Evolutionary conservation across 768 basidiomycete species (phyloP).

Genomic region (Postia placenta): DNA sequence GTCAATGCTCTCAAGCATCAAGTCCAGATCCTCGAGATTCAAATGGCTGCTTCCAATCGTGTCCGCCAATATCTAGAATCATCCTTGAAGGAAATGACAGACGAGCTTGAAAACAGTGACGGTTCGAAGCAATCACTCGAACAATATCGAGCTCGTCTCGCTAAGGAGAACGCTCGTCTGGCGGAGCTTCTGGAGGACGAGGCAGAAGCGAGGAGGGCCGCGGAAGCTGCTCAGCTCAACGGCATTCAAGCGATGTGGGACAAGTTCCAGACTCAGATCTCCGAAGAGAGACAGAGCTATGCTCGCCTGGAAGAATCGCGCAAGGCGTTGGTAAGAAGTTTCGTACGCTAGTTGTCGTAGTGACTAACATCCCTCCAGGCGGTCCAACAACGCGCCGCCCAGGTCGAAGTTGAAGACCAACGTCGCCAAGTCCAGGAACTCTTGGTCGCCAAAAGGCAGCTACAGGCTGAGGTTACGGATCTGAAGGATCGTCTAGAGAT

Average conservation of each 20-base stretch:
- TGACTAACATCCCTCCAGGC: constrained; percentile 31
- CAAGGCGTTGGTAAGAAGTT: constrained; percentile 52
- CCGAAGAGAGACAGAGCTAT: constrained; percentile 57
- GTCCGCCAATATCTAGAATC: constrained; percentile 59
- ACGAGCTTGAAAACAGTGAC: constrained; percentile 57
- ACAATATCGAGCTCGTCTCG: constrained; percentile 46
- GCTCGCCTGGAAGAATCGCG: constrained; percentile 62
- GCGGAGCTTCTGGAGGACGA: constrained; percentile 56
- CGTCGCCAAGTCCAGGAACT: constrained; percentile 60
- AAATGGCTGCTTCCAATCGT: constrained; percentile 62
- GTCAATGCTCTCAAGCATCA: constrained; percentile 53
- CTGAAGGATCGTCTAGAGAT: constrained; percentile 52
- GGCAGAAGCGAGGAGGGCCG: constrained; percentile 51
- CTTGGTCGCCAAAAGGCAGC: constrained; percentile 45
- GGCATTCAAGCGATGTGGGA: constrained; percentile 62
- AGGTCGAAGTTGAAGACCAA: constrained; percentile 60
- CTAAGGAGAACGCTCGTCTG: constrained; percentile 51
- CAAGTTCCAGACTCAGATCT: constrained; percentile 55
- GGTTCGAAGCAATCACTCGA: constrained; percentile 61
- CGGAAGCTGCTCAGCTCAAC: constrained; percentile 58
- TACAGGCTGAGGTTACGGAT: constrained; percentile 48
- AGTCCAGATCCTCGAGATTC: constrained; percentile 60
- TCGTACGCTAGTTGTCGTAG: not conserved
- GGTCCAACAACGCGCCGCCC: constrained; percentile 58
- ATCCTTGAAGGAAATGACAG: constrained; percentile 51